Base-by-base conservation (phyloP, 1,139 yeast species). In the Meyerozyma smithsonii region DNA sequence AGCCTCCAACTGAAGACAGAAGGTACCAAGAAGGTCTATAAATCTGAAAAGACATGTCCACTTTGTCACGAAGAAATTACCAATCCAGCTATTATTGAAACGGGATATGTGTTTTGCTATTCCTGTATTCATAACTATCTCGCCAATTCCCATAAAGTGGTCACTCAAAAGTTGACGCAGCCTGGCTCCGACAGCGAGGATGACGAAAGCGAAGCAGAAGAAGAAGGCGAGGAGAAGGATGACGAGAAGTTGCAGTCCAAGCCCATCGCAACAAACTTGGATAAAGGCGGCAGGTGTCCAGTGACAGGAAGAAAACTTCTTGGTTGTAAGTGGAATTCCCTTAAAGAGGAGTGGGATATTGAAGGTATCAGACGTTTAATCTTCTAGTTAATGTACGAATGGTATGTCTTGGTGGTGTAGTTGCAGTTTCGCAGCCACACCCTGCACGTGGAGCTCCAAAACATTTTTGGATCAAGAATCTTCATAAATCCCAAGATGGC, bases 71-170 rank as follows among this genome's bases (percentile, higher is more conserved):
- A 77, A 8, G 69, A 62, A 14, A 74, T 89, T 5, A 74, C 75
- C 25, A 88, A 86, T 50, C 96, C 96, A 2, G 89, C 96, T 0
- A 77, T 85, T 5, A 78, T 90, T 34, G 97, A 90, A 55, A 88
- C 97, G 0, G 98, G 98, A 0, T 80, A 81, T 47, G 95, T 89
- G 0, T 86, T 85, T 50, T 90, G 96, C 59, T 90, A 90, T 57
- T 78, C 88, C 10, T 92, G 98, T 59, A 88, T 90, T 16, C 79
- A 79, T 54, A 75, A 77, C 41, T 77, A 79, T 52, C 69, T 90
- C 38, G 70, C 74, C 26, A 62, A 67, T 40, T 70, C 76, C 1
- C 74, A 70, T 45, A 64, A 65, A 28, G 49, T 65, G 4, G 65
- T 64, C 7, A 52, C 59, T 4, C 55, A 55, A 32, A 58, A 51